Base-by-base conservation (phyloP, 2,329 filamentous ascomycete species). In the Diaporthe amygdali region DNA sequence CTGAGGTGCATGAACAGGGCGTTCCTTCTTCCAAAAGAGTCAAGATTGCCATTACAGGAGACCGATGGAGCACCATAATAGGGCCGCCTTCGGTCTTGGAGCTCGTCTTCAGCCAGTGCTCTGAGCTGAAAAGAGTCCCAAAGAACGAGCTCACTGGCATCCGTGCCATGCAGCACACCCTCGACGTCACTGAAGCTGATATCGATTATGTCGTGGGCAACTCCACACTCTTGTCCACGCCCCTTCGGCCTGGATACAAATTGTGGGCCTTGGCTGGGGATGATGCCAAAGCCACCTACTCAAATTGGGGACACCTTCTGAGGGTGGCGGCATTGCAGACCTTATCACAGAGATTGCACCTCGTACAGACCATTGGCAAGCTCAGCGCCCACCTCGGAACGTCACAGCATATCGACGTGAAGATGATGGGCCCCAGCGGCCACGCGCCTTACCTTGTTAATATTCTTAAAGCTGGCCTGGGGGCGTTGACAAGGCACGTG, bases 11-110 rank as follows among this genome's bases (percentile, higher is more conserved):
- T 46, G 15, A 63, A 3, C n/a, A 63, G 56, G 56, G 56, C 17
- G 30, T 63, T 25, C 56, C 56, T 32, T 63, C 39, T 30, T 63
- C 56, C 25, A 63, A 63, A 17, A 63, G 56, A 27, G 56, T 63
- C 25, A 63, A 63, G 25, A 63, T 63, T 32, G 56, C 56, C 15
- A 63, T 63, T 15, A 47, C 56, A 1, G 56, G 56, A 63, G 56
- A 63, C 39, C 56, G 56, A 32, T 63, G 56, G 56, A 63, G 56
- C 56, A 63, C 56, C 39, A 63, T 63, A 27, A 63, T 63, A 46
- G 56, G 56, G 14, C 56, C 56, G n/a, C 56, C 56, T 7, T 63
- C 56, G 25, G 56, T 63, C 39, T 46, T 63, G 56, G 56, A 63
- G 5, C 39, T 63, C 15, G 56, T 63, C 25, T 63, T 63, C 17